Conservation (phyloP, 1,284 basidiomycete genomes). For the Cerrena zonata region DNA sequence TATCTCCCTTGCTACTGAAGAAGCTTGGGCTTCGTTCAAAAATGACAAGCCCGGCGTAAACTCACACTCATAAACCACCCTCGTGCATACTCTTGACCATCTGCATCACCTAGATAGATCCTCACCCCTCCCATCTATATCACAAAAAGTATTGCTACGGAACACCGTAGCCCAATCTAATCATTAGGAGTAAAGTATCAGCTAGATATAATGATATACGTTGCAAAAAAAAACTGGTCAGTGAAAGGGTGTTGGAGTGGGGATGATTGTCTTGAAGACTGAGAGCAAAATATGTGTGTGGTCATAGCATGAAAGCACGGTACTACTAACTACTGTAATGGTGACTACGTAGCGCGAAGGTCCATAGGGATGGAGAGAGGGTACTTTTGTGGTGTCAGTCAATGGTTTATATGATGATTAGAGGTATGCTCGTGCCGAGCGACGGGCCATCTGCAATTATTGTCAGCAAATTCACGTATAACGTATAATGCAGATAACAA, state of each 20-base stretch:
- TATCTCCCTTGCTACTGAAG: conserved; percentile 65
- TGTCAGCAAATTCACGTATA: conserved; percentile 3
- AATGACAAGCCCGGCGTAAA: conserved; percentile 1
- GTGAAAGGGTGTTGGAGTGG: not conserved
- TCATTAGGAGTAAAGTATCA: conserved; percentile 12
- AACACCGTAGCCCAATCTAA: conserved; percentile 10
- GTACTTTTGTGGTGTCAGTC: conserved; percentile 5
- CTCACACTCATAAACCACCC: not conserved
- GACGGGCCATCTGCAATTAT: conserved; percentile 33
- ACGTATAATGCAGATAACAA: not conserved
- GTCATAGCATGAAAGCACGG: not conserved
- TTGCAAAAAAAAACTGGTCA: too few relatives aligned
- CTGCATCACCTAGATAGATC: not conserved
- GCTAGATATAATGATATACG: conserved; percentile 11
- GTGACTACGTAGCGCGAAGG: too few relatives aligned
- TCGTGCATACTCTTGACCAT: not conserved
- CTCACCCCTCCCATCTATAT: not conserved
- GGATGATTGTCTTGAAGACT: not conserved
- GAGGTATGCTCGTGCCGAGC: conserved; percentile 37
- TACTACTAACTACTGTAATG: too few relatives aligned
- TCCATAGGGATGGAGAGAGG: too few relatives aligned
- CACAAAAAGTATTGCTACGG: not conserved
- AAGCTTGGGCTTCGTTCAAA: conserved; percentile 46
- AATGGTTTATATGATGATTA: conserved; percentile 15
- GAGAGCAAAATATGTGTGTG: conserved; percentile 1